Evolutionary conservation across 2,329 filamentous ascomycete genomes (phyloP).

Genomic region (Trichoderma atroviride): DNA sequence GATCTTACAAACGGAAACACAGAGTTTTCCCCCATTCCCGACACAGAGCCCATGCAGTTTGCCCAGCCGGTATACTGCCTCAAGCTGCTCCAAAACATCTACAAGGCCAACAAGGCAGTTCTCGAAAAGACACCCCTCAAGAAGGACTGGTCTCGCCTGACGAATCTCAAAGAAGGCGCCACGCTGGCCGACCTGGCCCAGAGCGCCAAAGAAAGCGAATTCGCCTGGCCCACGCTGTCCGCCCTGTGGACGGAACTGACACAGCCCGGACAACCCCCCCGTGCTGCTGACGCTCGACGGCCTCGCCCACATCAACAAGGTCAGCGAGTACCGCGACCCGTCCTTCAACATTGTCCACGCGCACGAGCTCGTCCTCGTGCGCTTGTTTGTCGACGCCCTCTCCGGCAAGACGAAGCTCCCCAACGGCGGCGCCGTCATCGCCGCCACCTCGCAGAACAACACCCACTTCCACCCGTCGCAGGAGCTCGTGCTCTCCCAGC

Average conservation of each 20-base stretch:
- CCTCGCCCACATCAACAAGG: constrained; percentile 77
- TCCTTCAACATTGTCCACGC: constrained; percentile 77
- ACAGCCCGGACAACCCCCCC: constrained; percentile 51
- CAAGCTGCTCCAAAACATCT: constrained; percentile 71
- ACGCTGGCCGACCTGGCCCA: constrained; percentile 70
- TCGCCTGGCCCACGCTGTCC: constrained; percentile 78
- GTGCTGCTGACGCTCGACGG: constrained; percentile 80
- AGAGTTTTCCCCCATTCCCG: constrained; percentile 72
- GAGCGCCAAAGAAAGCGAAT: constrained; percentile 72
- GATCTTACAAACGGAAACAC: constrained; percentile 81
- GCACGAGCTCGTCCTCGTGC: constrained; percentile 77
- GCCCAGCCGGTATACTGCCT: constrained; percentile 78
- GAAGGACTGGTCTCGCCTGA: constrained; percentile 48
- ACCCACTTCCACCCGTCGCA: constrained; percentile 65
- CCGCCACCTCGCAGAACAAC: constrained; percentile 74
- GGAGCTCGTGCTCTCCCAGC: constrained; percentile 65
- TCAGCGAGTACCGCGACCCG: constrained; percentile 73
- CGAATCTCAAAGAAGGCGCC: constrained; percentile 54
- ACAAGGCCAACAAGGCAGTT: constrained; percentile 69
- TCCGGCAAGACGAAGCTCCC: constrained; percentile 58
- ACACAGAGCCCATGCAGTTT: constrained; percentile 63
- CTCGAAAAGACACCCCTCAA: constrained; percentile 56
- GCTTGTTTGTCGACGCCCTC: constrained; percentile 74
- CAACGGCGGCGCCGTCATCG: constrained; percentile 81
- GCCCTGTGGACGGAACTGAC: constrained; percentile 80